phyloP scores from a whole-genome alignment of 2,329 filamentous ascomycete genomes.

The Leptographium radiaticola region DNA sequence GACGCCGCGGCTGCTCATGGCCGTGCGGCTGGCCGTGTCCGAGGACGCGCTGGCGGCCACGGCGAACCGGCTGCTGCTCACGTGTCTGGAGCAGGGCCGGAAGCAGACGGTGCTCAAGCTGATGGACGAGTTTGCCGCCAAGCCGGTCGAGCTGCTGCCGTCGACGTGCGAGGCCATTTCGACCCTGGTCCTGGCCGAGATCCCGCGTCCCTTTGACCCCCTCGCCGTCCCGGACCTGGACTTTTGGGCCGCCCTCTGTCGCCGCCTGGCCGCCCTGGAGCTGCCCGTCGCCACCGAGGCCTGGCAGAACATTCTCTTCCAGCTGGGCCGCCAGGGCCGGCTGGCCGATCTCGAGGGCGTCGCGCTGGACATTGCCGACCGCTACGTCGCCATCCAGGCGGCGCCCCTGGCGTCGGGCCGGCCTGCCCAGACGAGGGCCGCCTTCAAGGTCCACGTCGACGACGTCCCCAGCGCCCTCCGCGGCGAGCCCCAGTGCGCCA shows the following conservation, averaged over 20 bases:
- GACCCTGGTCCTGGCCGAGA: conserved; percentile 16
- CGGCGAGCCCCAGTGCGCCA: conserved; percentile 9
- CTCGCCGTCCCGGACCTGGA: conserved; percentile 11
- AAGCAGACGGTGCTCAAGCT: conserved; percentile 18
- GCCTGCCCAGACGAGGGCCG: conserved; percentile 13
- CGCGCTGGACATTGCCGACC: conserved; percentile 27
- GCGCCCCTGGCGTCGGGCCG: conserved; percentile 10
- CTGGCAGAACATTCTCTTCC: conserved; percentile 31
- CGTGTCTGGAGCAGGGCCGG: conserved; percentile 16
- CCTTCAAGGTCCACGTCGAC: conserved; percentile 28
- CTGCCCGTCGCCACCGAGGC: conserved; percentile 25
- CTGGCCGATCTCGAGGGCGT: conserved; percentile 32
- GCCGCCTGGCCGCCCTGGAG: conserved; percentile 24
- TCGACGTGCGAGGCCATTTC: conserved; percentile 16
- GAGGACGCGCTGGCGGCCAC: conserved; percentile 16
- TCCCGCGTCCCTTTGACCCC: conserved; percentile 14
- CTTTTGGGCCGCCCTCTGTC: conserved; percentile 22
- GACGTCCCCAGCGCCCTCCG: conserved; percentile 26
- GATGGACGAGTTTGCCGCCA: conserved; percentile 24
- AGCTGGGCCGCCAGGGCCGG: conserved; percentile 28
- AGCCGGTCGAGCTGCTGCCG: conserved; percentile 18
- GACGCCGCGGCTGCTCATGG: conserved; percentile 29
- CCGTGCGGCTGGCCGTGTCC: conserved; percentile 24
- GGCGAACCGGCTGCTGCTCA: conserved; percentile 22
- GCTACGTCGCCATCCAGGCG: conserved; percentile 19